These are phyloP conservation scores for Clitocybe nebularis DNA, from an alignment of 1,284 basidiomycete species.

Conservation along the genomic window DNA sequence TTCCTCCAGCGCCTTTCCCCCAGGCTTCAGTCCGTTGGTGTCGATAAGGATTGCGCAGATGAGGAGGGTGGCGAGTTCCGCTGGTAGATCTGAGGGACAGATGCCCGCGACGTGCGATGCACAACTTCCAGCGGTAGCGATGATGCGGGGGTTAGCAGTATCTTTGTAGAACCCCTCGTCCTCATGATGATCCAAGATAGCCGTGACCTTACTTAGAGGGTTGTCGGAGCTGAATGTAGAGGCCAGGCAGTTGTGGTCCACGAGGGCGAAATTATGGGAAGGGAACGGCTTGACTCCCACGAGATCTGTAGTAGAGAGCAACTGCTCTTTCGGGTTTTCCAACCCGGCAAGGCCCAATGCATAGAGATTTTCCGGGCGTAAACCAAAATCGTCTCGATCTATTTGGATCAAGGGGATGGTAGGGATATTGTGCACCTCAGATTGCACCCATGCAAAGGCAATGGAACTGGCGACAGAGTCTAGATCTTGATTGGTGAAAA, in stretches of 20 bases:
- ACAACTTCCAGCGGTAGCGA: conserved; percentile 74
- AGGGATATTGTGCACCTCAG: conserved; percentile 41
- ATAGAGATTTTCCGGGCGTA: conserved; percentile 86
- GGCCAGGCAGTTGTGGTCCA: conserved; percentile 86
- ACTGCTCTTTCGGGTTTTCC: conserved; percentile 37
- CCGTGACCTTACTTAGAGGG: conserved; percentile 53
- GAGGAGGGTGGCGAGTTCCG: conserved; percentile 74
- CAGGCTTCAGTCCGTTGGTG: conserved; percentile 72
- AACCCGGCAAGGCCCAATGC: conserved; percentile 64
- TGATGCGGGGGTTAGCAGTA: conserved; percentile 62
- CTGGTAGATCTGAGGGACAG: conserved; percentile 44
- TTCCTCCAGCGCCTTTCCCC: conserved; percentile 66
- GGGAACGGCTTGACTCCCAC: conserved; percentile 45
- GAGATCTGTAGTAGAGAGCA: conserved; percentile 61
- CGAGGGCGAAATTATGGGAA: conserved; percentile 70
- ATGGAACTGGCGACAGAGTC: conserved; percentile 85
- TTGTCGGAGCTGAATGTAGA: conserved; percentile 41
- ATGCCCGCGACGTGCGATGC: conserved; percentile 69
- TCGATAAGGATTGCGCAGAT: conserved; percentile 81
- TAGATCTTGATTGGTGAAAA: no score
- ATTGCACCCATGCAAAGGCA: conserved; percentile 73
- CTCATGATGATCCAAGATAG: conserved; percentile 91
- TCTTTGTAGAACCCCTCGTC: conserved; percentile 73
- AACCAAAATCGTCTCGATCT: conserved; percentile 59
- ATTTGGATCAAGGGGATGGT: conserved; percentile 79